Evolutionary conservation across 305 asterid species (phyloP).

Genomic region (Stenogyne calaminthoides): DNA sequence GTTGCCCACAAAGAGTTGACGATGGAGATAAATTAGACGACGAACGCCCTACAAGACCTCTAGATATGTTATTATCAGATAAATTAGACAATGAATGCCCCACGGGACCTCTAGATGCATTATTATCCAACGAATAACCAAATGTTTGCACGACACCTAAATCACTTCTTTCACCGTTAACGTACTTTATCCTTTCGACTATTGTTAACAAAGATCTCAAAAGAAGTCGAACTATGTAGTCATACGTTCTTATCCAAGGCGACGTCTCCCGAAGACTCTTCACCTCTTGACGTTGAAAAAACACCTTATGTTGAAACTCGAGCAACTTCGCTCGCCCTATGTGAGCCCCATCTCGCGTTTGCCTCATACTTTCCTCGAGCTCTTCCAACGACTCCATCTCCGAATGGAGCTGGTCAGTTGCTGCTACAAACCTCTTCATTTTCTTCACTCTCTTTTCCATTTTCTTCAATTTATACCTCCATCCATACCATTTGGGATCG

Average conservation of each 20-base stretch:
- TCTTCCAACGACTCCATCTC: slow-evolving; percentile 64
- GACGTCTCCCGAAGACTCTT: slow-evolving; percentile 70
- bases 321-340: slow-evolving; percentile 49
- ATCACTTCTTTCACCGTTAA: slow-evolving; percentile 34
- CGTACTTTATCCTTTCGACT: slow-evolving; percentile 57
- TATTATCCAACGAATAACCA: slow-evolving; percentile 43
- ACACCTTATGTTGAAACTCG: slow-evolving; percentile 68
- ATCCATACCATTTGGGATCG: slow-evolving; percentile 56
- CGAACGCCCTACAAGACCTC: slow-evolving; percentile 39
- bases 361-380: slow-evolving; percentile 56
- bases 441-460: slow-evolving; percentile 74
- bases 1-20: slow-evolving; percentile 40
- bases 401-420: slow-evolving; percentile 57
- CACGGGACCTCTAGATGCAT: slow-evolving; percentile 16
- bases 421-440: slow-evolving; percentile 68
- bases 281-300: slow-evolving; percentile 70
- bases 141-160: slow-evolving; percentile 34
- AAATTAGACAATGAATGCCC: slow-evolving; percentile 52
- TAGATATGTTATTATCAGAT: slow-evolving; percentile 23
- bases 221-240: slow-evolving; percentile 60
- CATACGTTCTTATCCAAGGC: slow-evolving; percentile 68
- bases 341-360: slow-evolving; percentile 49
- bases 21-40: slow-evolving; percentile 48
- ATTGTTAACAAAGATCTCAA: slow-evolving; percentile 63
- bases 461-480: slow-evolving; percentile 68